A percentile compares a stretch with the other conserved stretches of the same genome.
Evolutionary conservation across 2,329 filamentous ascomycete species (phyloP).

Genomic region (Pyrenophora seminiperda): DNA sequence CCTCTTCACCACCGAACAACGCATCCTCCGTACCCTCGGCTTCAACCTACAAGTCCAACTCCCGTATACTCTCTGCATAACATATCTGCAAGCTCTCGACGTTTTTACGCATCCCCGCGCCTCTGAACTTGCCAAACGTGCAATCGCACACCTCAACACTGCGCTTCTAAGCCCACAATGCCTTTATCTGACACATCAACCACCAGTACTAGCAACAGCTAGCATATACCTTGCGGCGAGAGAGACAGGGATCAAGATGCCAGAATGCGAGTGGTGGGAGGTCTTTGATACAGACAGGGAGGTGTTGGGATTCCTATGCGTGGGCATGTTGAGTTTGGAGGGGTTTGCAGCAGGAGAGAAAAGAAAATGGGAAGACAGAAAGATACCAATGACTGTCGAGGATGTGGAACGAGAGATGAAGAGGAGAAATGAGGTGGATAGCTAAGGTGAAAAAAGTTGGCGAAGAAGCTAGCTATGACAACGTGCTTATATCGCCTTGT

Average conservation of each 20-base stretch:
- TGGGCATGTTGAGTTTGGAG: conserved; percentile 79
- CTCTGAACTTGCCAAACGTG: conserved; percentile 64
- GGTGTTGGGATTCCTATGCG: conserved; percentile 89
- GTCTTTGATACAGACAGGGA: conserved; percentile 96
- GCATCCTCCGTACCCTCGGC: conserved; percentile 74
- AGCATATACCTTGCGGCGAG: conserved; percentile 88
- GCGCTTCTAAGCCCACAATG: conserved; percentile 85
- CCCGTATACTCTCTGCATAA: conserved; percentile 84
- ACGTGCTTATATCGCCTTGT: no score
- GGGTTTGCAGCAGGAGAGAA: conserved; percentile 68
- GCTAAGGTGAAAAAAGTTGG: not conserved
- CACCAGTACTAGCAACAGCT: conserved; percentile 80
- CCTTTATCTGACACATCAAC: conserved; percentile 90
- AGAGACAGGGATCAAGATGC: conserved; percentile 76
- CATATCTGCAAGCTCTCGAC: conserved; percentile 89
- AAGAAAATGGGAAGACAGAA: conserved; percentile 56
- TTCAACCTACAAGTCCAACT: conserved; percentile 86
- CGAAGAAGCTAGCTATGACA: no score
- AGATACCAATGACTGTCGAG: conserved; percentile 64
- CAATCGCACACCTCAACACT: conserved; percentile 82
- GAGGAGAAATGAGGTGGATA: conserved; percentile 45
- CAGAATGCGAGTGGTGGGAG: conserved; percentile 92
- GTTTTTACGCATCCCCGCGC: conserved; percentile 57
- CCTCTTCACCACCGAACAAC: conserved; percentile 76
- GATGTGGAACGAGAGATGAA: conserved; percentile 66